Conservation (phyloP, 768 basidiomycete genomes). For the Agaricus subrufescens region DNA sequence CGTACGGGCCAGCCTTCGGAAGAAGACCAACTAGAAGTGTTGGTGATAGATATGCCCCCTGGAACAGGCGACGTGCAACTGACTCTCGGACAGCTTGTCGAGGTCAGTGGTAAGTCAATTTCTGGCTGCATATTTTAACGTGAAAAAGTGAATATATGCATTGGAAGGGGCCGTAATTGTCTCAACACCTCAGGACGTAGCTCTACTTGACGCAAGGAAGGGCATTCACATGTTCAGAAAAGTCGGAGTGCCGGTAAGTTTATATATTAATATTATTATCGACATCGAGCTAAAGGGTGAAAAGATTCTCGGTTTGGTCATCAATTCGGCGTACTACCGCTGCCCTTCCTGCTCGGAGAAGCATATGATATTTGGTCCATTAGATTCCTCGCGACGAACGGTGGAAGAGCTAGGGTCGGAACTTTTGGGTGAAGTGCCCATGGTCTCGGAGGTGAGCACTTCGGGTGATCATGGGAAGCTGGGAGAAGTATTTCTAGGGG, state of each 20-base stretch:
- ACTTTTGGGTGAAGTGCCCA: slow-evolving; percentile 4
- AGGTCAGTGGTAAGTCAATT: slow-evolving; percentile 66
- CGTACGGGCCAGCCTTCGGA: slow-evolving; percentile 20
- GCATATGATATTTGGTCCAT: too few relatives aligned
- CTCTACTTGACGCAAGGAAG: slow-evolving; percentile 86
- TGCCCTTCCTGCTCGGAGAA: slow-evolving; percentile 37
- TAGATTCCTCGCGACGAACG: not conserved
- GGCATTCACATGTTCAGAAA: slow-evolving; percentile 93
- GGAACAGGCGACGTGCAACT: slow-evolving; percentile 96
- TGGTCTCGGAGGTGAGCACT: slow-evolving; percentile 5
- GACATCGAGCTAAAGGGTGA: not conserved
- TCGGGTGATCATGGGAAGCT: not conserved
- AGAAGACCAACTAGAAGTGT: slow-evolving; percentile 63
- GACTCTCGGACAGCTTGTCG: slow-evolving; percentile 82
- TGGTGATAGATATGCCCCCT: slow-evolving; percentile 95
- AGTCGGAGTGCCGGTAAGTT: slow-evolving; percentile 76
- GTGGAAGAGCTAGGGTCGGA: slow-evolving; percentile 1
- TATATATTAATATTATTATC: too few relatives aligned
- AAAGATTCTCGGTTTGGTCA: slow-evolving; percentile 81
- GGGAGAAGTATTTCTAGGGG: slow-evolving; percentile 5
- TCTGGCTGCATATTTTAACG: too few relatives aligned
- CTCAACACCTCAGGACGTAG: slow-evolving; percentile 94
- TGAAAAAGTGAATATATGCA: not conserved
- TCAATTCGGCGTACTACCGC: slow-evolving; percentile 85
- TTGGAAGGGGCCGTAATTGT: slow-evolving; percentile 87